Evolutionary conservation across 192 early-diverging fungal species (phyloP).

Genomic region (Funneliformis geosporum): DNA sequence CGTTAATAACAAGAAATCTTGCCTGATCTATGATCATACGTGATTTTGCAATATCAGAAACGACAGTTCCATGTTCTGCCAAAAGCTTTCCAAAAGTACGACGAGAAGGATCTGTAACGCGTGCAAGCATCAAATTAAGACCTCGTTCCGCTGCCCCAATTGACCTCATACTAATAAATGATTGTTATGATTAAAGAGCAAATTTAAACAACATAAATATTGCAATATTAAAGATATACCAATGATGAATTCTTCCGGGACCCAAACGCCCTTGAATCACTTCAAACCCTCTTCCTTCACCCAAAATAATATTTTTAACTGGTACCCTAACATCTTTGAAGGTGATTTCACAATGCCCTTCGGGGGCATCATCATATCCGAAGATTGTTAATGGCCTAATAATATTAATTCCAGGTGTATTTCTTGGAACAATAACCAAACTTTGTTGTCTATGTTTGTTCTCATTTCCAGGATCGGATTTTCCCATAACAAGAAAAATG

Average conservation of each 20-base stretch:
- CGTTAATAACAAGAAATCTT: slow-evolving; percentile 88
- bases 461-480: slow-evolving; percentile 68
- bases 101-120: slow-evolving; percentile 77
- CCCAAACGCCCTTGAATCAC: slow-evolving; percentile 96
- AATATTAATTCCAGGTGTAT: slow-evolving; percentile 80
- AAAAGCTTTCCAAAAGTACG: slow-evolving; percentile 88
- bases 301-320: slow-evolving; percentile 83
- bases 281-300: slow-evolving; percentile 98
- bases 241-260: slow-evolving; percentile 98
- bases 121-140: slow-evolving; percentile 79
- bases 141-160: slow-evolving; percentile 94
- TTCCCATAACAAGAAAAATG: slow-evolving; percentile 92
- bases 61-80: slow-evolving; percentile 79
- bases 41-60: slow-evolving; percentile 78
- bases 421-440: slow-evolving; percentile 84
- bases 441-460: slow-evolving; percentile 83
- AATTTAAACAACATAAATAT: neutral
- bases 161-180: slow-evolving; percentile 70
- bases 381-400: slow-evolving; percentile 86
- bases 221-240: slow-evolving; percentile 39
- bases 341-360: slow-evolving; percentile 93
- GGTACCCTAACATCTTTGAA: slow-evolving; percentile 91
- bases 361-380: slow-evolving; percentile 95
- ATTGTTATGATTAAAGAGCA: neutral
- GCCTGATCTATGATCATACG: slow-evolving; percentile 92